phyloP scores from a whole-genome alignment of 768 basidiomycete species.

The Collybia sordida region DNA sequence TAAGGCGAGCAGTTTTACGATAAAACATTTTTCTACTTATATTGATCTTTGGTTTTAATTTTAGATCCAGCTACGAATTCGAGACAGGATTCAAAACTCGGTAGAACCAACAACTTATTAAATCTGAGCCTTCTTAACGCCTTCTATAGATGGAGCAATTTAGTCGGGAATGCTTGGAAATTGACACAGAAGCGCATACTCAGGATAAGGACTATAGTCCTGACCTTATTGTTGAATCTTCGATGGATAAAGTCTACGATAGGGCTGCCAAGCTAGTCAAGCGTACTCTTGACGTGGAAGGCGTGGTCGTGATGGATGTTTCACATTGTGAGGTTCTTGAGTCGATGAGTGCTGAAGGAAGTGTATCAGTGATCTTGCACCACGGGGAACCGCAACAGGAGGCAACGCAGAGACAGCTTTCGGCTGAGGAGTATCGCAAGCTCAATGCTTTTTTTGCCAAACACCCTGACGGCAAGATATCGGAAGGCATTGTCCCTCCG shows the following conservation, averaged over 20 bases:
- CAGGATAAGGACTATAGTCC: slow-evolving; percentile 36
- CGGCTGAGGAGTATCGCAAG: slow-evolving; percentile 69
- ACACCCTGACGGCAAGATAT: slow-evolving; percentile 84
- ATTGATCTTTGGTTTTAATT: neutral
- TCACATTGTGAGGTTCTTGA: slow-evolving; percentile 88
- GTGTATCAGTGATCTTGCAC: slow-evolving; percentile 69
- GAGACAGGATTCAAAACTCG: slow-evolving; percentile 90
- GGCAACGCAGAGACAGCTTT: slow-evolving; percentile 55
- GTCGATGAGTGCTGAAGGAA: slow-evolving; percentile 57
- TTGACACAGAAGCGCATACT: slow-evolving; percentile 59
- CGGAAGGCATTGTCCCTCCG: slow-evolving; percentile 83
- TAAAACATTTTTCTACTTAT: neutral
- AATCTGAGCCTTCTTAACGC: neutral
- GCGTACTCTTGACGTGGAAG: slow-evolving; percentile 89
- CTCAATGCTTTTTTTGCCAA: slow-evolving; percentile 77
- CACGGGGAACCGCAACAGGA: slow-evolving; percentile 58
- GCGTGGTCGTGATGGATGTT: slow-evolving; percentile 89
- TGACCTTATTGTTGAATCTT: slow-evolving; percentile 36
- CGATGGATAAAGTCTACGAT: slow-evolving; percentile 89
- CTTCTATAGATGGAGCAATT: slow-evolving; percentile 84
- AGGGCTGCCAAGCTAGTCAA: slow-evolving; percentile 89
- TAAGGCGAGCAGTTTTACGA: slow-evolving; percentile 50
- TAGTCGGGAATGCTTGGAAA: slow-evolving; percentile 91
- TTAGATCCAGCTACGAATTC: slow-evolving; percentile 85
- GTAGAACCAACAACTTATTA: slow-evolving; percentile 35